A percentile compares a stretch with the other conserved stretches of the same genome.
Evolutionary conservation across 768 basidiomycete genomes (phyloP).

Genomic region (Tylopilus plumbeoviolaceoides): DNA sequence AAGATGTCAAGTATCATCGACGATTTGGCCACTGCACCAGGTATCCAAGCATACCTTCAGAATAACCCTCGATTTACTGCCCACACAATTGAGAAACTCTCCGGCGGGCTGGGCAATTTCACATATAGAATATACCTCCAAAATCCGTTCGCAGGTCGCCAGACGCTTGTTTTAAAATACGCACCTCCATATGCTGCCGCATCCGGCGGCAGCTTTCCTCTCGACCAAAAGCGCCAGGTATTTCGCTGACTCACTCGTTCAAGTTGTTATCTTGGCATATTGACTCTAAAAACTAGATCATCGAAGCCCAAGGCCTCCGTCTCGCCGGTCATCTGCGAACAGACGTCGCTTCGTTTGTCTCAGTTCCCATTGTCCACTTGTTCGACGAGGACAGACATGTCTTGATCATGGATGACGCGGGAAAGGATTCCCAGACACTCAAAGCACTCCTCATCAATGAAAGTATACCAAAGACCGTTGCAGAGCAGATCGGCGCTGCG

Average conservation of each 20-base stretch:
- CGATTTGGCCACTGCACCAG: slow-evolving; percentile 30
- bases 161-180: slow-evolving; percentile 59
- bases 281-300: slow-evolving; percentile 34
- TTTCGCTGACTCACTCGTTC: slow-evolving; percentile 1
- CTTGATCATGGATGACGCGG: slow-evolving; percentile 63
- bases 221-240: slow-evolving; percentile 55
- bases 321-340: slow-evolving; percentile 36
- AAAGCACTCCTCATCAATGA: slow-evolving; percentile 40
- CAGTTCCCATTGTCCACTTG: slow-evolving; percentile 45
- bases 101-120: slow-evolving; percentile 55
- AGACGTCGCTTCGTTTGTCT: slow-evolving; percentile 35
- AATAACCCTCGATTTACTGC: slow-evolving; percentile 44
- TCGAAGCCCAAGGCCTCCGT: slow-evolving; percentile 48
- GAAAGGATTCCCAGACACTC: slow-evolving; percentile 34
- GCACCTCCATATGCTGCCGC: slow-evolving; percentile 41
- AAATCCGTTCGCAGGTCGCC: slow-evolving; percentile 36
- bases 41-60: slow-evolving; percentile 41
- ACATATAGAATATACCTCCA: slow-evolving; percentile 50
- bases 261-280: neutral
- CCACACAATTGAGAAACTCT: slow-evolving; percentile 35
- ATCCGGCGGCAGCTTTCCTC: slow-evolving; percentile 19
- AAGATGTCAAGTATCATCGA: slow-evolving; percentile 15
- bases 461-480: slow-evolving; percentile 26
- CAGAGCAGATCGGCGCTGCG: slow-evolving; percentile 44
- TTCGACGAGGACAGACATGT: slow-evolving; percentile 48